A percentile compares a stretch with the other conserved stretches of the same genome.
phyloP scores from a whole-genome alignment of 805 yeast species.

The Allodekkera sacchari region DNA sequence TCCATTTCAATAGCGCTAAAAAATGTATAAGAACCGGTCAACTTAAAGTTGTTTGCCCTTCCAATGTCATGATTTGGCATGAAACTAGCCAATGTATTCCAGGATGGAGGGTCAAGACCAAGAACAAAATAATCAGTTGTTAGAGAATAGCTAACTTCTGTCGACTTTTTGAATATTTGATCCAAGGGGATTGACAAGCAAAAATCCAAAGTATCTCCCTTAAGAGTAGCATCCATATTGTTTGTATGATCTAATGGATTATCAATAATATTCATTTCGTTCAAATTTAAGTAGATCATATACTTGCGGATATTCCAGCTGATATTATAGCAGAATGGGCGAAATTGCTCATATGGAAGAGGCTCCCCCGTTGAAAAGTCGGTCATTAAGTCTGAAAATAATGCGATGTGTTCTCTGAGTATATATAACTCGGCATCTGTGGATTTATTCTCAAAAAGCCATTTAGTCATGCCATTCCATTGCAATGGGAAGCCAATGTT shows the following conservation, averaged over 20 bases:
- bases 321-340: constrained; percentile 59
- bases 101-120: constrained; percentile 71
- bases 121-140: constrained; percentile 54
- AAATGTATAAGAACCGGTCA: constrained; percentile 61
- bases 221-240: constrained; percentile 67
- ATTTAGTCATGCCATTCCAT: constrained; percentile 75
- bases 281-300: constrained; percentile 65
- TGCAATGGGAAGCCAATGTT: constrained; percentile 62
- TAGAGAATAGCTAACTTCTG: constrained; percentile 42
- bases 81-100: constrained; percentile 82
- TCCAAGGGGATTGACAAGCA: constrained; percentile 51
- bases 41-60: constrained; percentile 47
- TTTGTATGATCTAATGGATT: constrained; percentile 80
- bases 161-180: constrained; percentile 41
- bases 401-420: constrained; percentile 72
- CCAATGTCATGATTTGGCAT: constrained; percentile 59
- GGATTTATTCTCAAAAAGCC: constrained; percentile 54
- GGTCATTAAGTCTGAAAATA: constrained; percentile 60
- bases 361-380: constrained; percentile 75
- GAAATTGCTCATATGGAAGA: constrained; percentile 63
- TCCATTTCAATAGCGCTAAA: constrained; percentile 51
- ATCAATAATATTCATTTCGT: constrained; percentile 81
- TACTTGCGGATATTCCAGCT: constrained; percentile 53
- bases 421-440: constrained; percentile 50
- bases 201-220: constrained; percentile 48